Base-by-base conservation (phyloP, 2,329 filamentous ascomycete genomes). In the Tetracladium maxilliforme region DNA sequence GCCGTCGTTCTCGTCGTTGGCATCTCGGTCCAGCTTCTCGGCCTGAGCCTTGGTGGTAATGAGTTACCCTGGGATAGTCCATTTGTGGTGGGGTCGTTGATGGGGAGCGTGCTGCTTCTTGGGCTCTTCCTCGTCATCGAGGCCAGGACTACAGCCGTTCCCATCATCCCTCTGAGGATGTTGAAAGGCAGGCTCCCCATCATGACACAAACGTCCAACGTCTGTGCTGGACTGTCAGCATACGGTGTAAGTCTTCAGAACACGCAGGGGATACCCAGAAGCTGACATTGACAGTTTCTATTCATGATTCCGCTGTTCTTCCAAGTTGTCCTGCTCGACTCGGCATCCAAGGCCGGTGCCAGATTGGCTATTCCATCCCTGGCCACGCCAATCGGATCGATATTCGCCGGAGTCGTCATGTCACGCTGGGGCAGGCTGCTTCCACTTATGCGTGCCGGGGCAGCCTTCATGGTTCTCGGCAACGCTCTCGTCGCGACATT, bases 221-320 rank as follows among this genome's bases (percentile, higher is more conserved):
- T 74, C 9, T 70, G 64, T 29, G 61, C 64, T 3, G 70, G 70
- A 1, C 58, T 72, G 42, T 58, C 67, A 7, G 66, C 66, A 2
- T 76, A 75, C 41, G 67, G 65, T 10, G 69, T 73, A 41, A 43
- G 64, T 52, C 14, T 15, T 14, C 15, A 15, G 3, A 16, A 19
- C 10, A 7, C 8, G 10, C 10, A n/a, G 11, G 19, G n/a, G 5
- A 18, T 15, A 2, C 5, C 7, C n/a, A 6, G 5, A 4, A 10
- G 27, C 19, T 30, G 18, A 33, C 18, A 1, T 9, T 21, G 3
- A 14, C 21, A 64, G 58, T 67, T 78, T 34, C 52, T 79, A 10
- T 80, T 81, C 49, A 74, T 75, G 39, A 59, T 75, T 1, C 76
- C 76, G 0, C 51, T 81, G 5, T 80, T 75, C 49, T 81, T 78